Conservation (phyloP, 1,139 yeast species). For the Blastobotrys persicus region DNA sequence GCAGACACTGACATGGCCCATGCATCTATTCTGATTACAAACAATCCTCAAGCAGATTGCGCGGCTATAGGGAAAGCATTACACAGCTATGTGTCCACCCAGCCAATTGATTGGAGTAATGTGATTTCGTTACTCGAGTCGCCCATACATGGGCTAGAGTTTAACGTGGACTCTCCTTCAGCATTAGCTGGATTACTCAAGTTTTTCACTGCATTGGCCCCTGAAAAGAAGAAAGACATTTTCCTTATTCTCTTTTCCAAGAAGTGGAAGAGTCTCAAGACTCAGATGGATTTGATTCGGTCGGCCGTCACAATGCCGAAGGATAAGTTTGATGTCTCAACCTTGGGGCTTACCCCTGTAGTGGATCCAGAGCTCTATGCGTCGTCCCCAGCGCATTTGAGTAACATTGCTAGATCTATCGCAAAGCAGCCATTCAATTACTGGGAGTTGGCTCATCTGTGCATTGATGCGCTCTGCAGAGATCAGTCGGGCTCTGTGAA, state of each 20-base stretch:
- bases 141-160: neutral
- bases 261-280: slow-evolving; percentile 27
- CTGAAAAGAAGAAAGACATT: slow-evolving; percentile 8
- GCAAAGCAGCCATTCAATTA: slow-evolving; percentile 31
- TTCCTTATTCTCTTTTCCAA: slow-evolving; percentile 17
- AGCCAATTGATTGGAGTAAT: slow-evolving; percentile 5
- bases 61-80: slow-evolving; percentile 3
- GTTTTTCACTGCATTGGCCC: slow-evolving; percentile 5
- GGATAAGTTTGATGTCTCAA: slow-evolving; percentile 22
- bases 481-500: slow-evolving; percentile 31
- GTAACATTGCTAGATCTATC: slow-evolving; percentile 23
- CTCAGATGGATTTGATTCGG: slow-evolving; percentile 27
- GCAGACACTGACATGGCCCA: slow-evolving; percentile 3
- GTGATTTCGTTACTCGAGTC: slow-evolving; percentile 4
- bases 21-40: slow-evolving; percentile 3
- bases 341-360: slow-evolving; percentile 25
- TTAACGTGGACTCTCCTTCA: neutral
- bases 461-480: slow-evolving; percentile 34
- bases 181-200: slow-evolving; percentile 1
- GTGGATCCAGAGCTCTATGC: slow-evolving; percentile 20
- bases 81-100: neutral
- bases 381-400: slow-evolving; percentile 23
- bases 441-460: slow-evolving; percentile 30
- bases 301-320: slow-evolving; percentile 23
- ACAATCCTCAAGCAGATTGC: slow-evolving; percentile 4